Percentiles rank a stretch among this genome's conserved stretches.
Evolutionary conservation across 2,329 filamentous ascomycete genomes (phyloP).

Genomic region (Botrytis cinerea): DNA sequence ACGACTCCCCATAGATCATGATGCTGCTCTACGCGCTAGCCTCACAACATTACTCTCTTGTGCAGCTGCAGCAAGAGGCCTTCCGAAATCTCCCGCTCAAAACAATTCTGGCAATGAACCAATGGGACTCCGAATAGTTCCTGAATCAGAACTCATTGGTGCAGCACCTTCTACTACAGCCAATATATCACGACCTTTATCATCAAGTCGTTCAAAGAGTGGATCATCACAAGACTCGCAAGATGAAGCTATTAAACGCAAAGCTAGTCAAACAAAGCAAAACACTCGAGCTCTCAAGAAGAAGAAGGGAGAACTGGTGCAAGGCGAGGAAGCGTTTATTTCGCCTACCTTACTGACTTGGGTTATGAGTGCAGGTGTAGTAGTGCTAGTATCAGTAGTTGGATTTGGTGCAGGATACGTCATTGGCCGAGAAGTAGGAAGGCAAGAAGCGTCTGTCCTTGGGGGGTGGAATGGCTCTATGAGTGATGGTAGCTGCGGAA

Average conservation of each 20-base stretch:
- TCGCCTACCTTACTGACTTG: slow-evolving; percentile 64
- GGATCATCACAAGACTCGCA: slow-evolving; percentile 34
- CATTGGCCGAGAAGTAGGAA: slow-evolving; percentile 65
- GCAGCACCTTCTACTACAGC: slow-evolving; percentile 36
- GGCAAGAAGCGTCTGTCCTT: slow-evolving; percentile 51
- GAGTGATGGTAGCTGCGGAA: slow-evolving; percentile 34
- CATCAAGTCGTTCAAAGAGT: slow-evolving; percentile 29
- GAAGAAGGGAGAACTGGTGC: slow-evolving; percentile 44
- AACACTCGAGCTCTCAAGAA: slow-evolving; percentile 52
- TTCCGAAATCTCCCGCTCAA: slow-evolving; percentile 55
- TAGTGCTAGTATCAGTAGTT: slow-evolving; percentile 67
- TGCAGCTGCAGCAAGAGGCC: slow-evolving; percentile 81
- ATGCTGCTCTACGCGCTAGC: slow-evolving; percentile 87
- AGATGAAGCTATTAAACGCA: slow-evolving; percentile 41
- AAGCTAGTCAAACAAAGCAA: slow-evolving; percentile 48
- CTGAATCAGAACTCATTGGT: slow-evolving; percentile 60
- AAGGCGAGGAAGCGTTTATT: slow-evolving; percentile 47
- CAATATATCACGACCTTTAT: slow-evolving; percentile 37
- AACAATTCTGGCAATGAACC: slow-evolving; percentile 33
- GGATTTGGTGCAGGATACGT: slow-evolving; percentile 70
- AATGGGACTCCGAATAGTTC: slow-evolving; percentile 60
- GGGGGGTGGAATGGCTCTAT: slow-evolving; percentile 34
- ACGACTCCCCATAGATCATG: slow-evolving; percentile 84
- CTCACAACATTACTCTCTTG: slow-evolving; percentile 94
- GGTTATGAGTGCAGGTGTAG: slow-evolving; percentile 65